Base-by-base conservation (phyloP, 2,329 filamentous ascomycete genomes). In the Ceratocystis ficicola region DNA sequence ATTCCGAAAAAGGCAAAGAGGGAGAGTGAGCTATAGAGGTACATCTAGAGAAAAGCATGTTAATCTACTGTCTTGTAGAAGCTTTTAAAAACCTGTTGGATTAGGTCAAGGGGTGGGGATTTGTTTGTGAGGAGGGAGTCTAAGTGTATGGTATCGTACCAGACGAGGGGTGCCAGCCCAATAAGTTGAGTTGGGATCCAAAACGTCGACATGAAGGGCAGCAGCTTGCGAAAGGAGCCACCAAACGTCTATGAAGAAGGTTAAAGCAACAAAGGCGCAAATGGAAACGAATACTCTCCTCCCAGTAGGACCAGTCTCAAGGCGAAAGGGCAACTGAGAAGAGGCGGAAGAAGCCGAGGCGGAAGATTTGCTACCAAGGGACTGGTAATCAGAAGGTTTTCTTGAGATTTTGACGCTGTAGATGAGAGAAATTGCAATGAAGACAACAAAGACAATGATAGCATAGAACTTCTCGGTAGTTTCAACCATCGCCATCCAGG, bases 1-100 rank as follows among this genome's bases (percentile, higher is more conserved):
- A 62, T 25, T 62, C 66, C 66, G 48, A 67, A 67, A 30, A 65
- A 67, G 20, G 44, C 50, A 32, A 62, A 67, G 36, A 67, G 44
- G 12, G 55, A 50, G 41, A 67, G 41, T 22, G 55, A 48, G 30
- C 66, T 65, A 20, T 67, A 67, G 8, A 67, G 8, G 41, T 67
- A 67, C 44, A 64, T 62, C 66, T 67, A 63, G 36, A 62, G 10
- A 10, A 30, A 15, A 8, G 10, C 1, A 50, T 20, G 61, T 63
- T 63, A 63, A 44, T 41, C 4, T 50, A 32, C 15, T n/a, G 61
- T 3, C 20, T 22, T 32, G 17, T 30, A 25, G 0, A 8, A 44
- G 32, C 17, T 41, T 10, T 41, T 10, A 36, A 41, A 41, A 32
- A 22, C 17, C 25, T 22, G 32, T 30, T 36, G 28, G 2, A 10